Evolutionary conservation across 2,329 filamentous ascomycete species (phyloP).

Genomic region (Proliferodiscus dingleyae): DNA sequence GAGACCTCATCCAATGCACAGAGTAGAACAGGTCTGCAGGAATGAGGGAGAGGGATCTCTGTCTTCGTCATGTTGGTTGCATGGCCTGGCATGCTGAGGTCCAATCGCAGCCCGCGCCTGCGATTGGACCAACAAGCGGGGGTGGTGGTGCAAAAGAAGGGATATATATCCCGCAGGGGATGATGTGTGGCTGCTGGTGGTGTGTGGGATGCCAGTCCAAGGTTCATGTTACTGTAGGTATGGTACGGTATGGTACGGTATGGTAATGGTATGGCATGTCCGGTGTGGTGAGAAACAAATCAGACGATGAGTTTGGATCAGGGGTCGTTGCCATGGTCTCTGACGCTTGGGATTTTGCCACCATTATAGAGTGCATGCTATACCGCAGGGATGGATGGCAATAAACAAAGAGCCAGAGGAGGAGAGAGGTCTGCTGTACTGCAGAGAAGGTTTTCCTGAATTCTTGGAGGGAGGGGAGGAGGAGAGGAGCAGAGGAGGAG

Average conservation of each 20-base stretch:
- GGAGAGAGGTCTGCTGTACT: too few species aligned
- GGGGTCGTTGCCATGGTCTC: slow-evolving; percentile 1
- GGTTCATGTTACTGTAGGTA: neutral
- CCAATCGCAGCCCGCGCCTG: slow-evolving; percentile 1
- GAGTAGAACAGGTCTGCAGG: slow-evolving; percentile 10
- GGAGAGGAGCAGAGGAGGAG: too few species aligned
- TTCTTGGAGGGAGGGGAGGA: too few species aligned
- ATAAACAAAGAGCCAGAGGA: too few species aligned
- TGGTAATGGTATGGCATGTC: neutral
- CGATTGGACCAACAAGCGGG: slow-evolving; percentile 15
- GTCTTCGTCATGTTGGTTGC: slow-evolving; percentile 13
- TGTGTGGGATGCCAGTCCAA: too few species aligned
- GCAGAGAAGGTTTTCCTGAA: too few species aligned
- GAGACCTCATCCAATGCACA: slow-evolving; percentile 10
- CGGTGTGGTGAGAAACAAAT: slow-evolving; percentile 17
- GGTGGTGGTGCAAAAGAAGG: slow-evolving; percentile 15
- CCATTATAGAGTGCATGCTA: neutral
- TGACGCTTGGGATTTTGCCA: too few species aligned
- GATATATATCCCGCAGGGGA: slow-evolving; percentile 6
- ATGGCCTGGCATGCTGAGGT: neutral
- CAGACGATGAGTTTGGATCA: slow-evolving; percentile 9
- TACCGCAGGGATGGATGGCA: neutral
- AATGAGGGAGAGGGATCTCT: slow-evolving; percentile 10
- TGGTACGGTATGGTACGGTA: slow-evolving; percentile 8
- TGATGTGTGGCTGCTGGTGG: slow-evolving; percentile 3